Evolutionary conservation across 2,329 filamentous ascomycete species (phyloP), one percentile per base, ranked within the genome.

Genomic region (Lachnellula subtilissima): DNA sequence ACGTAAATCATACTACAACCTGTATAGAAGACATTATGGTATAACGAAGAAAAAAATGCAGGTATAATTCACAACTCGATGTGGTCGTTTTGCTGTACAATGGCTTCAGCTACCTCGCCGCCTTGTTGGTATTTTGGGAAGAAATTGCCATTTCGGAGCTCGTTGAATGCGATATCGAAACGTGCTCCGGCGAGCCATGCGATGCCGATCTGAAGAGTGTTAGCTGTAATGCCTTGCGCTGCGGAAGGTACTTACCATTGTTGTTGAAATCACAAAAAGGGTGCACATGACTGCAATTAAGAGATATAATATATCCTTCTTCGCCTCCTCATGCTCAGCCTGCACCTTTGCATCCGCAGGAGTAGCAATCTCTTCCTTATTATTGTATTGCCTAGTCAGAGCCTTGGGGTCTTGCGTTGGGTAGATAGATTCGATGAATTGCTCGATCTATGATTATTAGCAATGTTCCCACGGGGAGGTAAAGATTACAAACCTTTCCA

Each of bases 401-500:
- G 77, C 76, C 67, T 87, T 85, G 46, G 88, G 82, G 61, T 89
- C 85, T 73, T 96, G 91, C 8, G 84, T 82, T 3, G 94, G 94
- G 83, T 92, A 97, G 64, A 97, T 85, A 5, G 85, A 86, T 73
- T 97, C 93, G 70, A 97, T 96, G 71, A 96, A 96, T 77, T 94
- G 89, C 72, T 97, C 92, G 62, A 96, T 89, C 88, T 94, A 66
- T 36, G 32, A 23, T 32, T 40, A 52, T 61, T 43, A 63, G 50
- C 32, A 43, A 39, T 17, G 5, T 19, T 36, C 36, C 22, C 35
- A 23, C 47, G 5, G 5, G 2, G n/a, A 19, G 12, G 48, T 39
- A 57, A 36, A 17, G 49, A 40, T 40, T 28, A 23, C 76, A 66
- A 72, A 93, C 89, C 81, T 90, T 91, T 69, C 84, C 93, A 70